These are phyloP conservation scores for Benincasa hispida DNA, from an alignment of 306 rosid genomes.

Conservation along the genomic window DNA sequence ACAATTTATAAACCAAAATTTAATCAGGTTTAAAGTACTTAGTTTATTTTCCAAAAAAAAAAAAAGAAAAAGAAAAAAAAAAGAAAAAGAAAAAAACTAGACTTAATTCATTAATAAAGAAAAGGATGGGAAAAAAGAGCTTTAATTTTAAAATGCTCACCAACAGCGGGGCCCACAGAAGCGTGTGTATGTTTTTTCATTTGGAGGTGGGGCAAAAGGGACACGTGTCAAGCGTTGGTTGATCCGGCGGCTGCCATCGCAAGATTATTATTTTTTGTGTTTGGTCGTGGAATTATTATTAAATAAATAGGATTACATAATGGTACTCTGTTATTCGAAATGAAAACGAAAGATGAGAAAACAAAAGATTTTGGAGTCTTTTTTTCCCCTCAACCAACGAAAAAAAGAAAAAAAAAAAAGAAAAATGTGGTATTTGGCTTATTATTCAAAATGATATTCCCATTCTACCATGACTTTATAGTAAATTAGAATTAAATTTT, in stretches of 20 bases:
- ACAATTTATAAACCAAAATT: too few relatives aligned
- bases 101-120: too few relatives aligned
- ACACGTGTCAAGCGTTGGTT: neutral
- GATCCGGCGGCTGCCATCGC: neutral
- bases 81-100: neutral
- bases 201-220: neutral
- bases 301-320: neutral
- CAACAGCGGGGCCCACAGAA: neutral
- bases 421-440: neutral
- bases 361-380: neutral
- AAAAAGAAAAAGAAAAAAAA: neutral
- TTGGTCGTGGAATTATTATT: neutral
- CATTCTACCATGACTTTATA: neutral
- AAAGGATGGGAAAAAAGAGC: neutral
- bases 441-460: neutral
- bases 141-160: neutral
- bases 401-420: too few relatives aligned
- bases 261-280: neutral
- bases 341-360: neutral
- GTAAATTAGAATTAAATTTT: too few relatives aligned
- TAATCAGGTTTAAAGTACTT: too few relatives aligned
- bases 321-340: neutral
- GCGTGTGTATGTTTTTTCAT: neutral
- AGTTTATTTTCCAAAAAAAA: too few relatives aligned
- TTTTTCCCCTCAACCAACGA: too few relatives aligned